These are phyloP conservation scores for Apiotrichum laibachii DNA, from an alignment of 1,284 basidiomycete species.

Conservation along the genomic window DNA sequence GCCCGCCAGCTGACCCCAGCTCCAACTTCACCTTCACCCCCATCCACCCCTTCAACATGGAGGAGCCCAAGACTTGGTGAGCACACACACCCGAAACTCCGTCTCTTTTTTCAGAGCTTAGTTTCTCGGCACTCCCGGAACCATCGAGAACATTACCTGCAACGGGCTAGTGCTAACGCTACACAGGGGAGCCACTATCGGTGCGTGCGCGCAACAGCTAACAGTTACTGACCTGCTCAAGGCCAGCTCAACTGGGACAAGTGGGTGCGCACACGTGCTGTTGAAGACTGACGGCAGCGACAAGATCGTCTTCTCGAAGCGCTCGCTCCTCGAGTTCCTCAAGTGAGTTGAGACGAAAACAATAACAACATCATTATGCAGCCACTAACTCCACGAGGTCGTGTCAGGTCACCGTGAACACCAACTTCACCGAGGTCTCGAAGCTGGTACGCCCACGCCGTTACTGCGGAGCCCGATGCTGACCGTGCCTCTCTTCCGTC, in stretches of 20 bases:
- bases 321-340: constrained; percentile 51
- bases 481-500: no score
- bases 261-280: constrained; percentile 27
- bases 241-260: constrained; percentile 51
- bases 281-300: constrained; percentile 29
- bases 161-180: no score
- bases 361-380: neutral
- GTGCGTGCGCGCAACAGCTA: constrained; percentile 5
- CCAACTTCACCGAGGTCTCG: constrained; percentile 49
- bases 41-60: constrained; percentile 51
- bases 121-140: no score
- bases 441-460: constrained; percentile 32
- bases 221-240: constrained; percentile 16
- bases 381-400: constrained; percentile 26
- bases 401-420: constrained; percentile 48
- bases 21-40: constrained; percentile 43
- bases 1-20: neutral
- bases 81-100: constrained; percentile 3
- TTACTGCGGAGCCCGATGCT: no score
- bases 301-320: constrained; percentile 52
- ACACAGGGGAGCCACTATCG: constrained; percentile 30
- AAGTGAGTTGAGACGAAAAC: constrained; percentile 30
- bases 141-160: no score
- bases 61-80: constrained; percentile 49
- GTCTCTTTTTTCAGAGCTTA: no score